Conservation (phyloP, 306 rosid species). For the Vigna trinervia region DNA sequence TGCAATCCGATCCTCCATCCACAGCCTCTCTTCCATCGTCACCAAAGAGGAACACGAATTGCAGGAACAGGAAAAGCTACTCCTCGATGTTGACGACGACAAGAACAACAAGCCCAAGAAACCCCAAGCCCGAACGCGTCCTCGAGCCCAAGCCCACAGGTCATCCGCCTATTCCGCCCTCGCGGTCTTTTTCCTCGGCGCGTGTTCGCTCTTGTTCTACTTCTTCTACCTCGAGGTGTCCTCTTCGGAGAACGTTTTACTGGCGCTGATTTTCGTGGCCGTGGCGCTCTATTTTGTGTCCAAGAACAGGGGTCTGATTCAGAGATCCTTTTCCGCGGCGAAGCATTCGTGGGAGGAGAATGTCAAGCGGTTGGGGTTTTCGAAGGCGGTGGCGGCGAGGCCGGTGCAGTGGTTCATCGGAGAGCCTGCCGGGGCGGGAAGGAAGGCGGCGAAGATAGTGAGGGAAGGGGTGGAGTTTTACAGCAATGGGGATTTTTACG, state of each 20-base stretch:
- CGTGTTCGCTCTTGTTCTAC: slow-evolving; percentile 51
- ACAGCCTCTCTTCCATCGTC: slow-evolving; percentile 71
- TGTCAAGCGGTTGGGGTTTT: slow-evolving; percentile 55
- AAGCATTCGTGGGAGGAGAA: slow-evolving; percentile 73
- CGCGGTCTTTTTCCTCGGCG: slow-evolving; percentile 41
- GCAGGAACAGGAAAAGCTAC: background rate
- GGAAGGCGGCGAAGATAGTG: slow-evolving; percentile 45
- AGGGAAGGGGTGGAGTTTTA: slow-evolving; percentile 94
- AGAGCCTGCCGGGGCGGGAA: slow-evolving; percentile 34
- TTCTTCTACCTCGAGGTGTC: slow-evolving; percentile 64
- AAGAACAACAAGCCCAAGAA: slow-evolving; percentile 48
- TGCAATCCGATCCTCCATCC: slow-evolving; percentile 92
- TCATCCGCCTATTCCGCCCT: background rate
- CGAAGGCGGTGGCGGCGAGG: slow-evolving; percentile 47
- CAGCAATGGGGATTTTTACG: slow-evolving; percentile 97
- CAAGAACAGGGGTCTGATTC: slow-evolving; percentile 69
- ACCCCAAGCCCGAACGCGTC: background rate
- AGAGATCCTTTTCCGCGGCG: slow-evolving; percentile 51
- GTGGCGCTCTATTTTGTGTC: slow-evolving; percentile 73
- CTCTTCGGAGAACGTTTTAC: slow-evolving; percentile 77
- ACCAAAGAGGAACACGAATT: slow-evolving; percentile 55
- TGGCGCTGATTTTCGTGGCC: slow-evolving; percentile 81
- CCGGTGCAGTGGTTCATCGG: slow-evolving; percentile 98
- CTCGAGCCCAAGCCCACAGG: background rate
- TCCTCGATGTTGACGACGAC: slow-evolving; percentile 50